Percentiles rank a stretch among this genome's conserved stretches.
Evolutionary conservation across 768 basidiomycete species (phyloP).

Genomic region (Leccinum incarnatum): DNA sequence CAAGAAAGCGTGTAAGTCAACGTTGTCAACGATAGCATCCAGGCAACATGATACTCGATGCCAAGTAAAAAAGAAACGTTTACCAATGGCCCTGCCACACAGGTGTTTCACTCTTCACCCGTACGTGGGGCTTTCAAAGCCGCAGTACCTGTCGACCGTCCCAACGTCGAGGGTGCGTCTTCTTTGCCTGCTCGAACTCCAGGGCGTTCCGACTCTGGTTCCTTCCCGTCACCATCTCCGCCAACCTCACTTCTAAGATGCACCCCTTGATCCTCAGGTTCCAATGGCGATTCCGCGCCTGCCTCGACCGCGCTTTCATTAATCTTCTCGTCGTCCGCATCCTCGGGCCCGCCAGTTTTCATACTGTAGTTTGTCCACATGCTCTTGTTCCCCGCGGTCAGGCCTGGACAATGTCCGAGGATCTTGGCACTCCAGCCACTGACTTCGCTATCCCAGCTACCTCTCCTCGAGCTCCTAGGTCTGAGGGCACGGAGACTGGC

Average conservation of each 20-base stretch:
- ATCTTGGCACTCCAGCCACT: constrained; percentile 85
- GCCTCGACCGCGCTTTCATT: constrained; percentile 17
- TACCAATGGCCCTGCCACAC: not conserved
- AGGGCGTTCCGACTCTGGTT: constrained; percentile 2
- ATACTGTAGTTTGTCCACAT: constrained; percentile 60
- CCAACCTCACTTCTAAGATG: constrained; percentile 1
- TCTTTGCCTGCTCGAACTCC: constrained; percentile 14
- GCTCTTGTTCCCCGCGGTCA: constrained; percentile 52
- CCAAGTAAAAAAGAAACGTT: not conserved
- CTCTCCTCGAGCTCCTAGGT: constrained; percentile 79
- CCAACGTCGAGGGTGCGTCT: constrained; percentile 24
- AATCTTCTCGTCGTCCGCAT: constrained; percentile 34
- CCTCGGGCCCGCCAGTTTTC: constrained; percentile 52
- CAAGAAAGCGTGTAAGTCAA: constrained; percentile 5
- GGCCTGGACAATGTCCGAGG: constrained; percentile 43
- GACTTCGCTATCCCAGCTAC: constrained; percentile 90
- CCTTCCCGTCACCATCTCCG: constrained; percentile 5
- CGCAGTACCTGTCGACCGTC: constrained; percentile 25
- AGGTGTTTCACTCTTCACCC: constrained; percentile 3
- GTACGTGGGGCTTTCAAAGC: constrained; percentile 10
- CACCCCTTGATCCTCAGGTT: constrained; percentile 8
- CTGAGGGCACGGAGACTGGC: constrained; percentile 89
- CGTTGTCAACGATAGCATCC: not conserved
- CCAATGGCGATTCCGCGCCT: constrained; percentile 8
- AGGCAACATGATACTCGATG: not conserved